Conservation (phyloP, 2,329 filamentous ascomycete species). For the Plenodomus lindquistii region DNA sequence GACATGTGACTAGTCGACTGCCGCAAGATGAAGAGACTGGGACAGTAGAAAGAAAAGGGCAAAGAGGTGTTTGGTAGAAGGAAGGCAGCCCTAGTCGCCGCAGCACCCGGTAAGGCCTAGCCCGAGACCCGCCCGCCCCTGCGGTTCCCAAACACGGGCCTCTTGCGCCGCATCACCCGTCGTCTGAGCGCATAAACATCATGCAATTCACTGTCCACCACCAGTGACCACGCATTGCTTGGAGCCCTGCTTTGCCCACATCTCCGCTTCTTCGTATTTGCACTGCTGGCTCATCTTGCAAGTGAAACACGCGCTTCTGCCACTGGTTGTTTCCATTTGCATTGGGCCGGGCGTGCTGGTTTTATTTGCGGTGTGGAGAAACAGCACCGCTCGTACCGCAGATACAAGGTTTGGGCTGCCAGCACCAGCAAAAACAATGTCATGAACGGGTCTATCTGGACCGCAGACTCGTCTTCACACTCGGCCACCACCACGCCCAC, state of each 20-base stretch:
- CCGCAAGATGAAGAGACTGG: not conserved
- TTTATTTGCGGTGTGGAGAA: not conserved
- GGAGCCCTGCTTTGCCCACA: not conserved
- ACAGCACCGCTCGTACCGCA: not conserved
- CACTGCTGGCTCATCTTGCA: not conserved
- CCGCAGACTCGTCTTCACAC: constrained; percentile 14
- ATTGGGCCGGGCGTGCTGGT: no score
- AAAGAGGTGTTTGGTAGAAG: constrained; percentile 6
- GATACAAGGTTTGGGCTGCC: not conserved
- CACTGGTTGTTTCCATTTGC: not conserved
- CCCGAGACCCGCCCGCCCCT: constrained; percentile 8
- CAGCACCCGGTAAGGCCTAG: constrained; percentile 19
- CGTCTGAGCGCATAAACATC: constrained; percentile 25
- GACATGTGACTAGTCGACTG: constrained; percentile 10
- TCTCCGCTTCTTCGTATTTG: not conserved
- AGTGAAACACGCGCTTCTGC: not conserved
- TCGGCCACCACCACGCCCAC: constrained; percentile 5
- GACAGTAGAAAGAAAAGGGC: no score
- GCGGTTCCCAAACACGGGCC: constrained; percentile 22
- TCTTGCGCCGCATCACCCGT: constrained; percentile 17
- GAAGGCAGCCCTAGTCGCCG: constrained; percentile 8
- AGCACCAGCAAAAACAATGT: not conserved
- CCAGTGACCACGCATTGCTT: constrained; percentile 12
- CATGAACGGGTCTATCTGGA: not conserved
- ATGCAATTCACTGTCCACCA: constrained; percentile 9